Evolutionary conservation across 768 basidiomycete genomes (phyloP).

Genomic region (Rubroboletus satanas): DNA sequence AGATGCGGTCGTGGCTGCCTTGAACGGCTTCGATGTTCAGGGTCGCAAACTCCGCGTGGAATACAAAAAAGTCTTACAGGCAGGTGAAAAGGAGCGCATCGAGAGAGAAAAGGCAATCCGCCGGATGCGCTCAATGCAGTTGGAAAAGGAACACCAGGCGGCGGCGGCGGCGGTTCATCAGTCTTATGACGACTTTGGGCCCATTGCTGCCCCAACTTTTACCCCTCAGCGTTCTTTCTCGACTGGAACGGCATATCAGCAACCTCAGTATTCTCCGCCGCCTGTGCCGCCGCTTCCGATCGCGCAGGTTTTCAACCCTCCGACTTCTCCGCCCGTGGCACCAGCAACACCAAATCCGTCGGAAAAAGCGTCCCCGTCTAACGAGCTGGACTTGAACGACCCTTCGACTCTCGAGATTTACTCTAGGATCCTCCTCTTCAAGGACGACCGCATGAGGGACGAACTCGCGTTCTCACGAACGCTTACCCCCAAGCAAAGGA

Average conservation of each 20-base stretch:
- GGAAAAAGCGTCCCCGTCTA: slow-evolving; percentile 55
- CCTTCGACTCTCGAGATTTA: slow-evolving; percentile 95
- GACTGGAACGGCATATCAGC: slow-evolving; percentile 54
- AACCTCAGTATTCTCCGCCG: slow-evolving; percentile 66
- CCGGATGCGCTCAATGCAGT: slow-evolving; percentile 95
- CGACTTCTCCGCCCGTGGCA: slow-evolving; percentile 50
- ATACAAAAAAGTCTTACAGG: slow-evolving; percentile 99
- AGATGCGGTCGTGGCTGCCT: slow-evolving; percentile 89
- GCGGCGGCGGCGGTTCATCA: slow-evolving; percentile 30
- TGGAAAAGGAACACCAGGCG: slow-evolving; percentile 74
- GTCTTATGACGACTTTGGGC: slow-evolving; percentile 73
- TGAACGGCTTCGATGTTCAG: slow-evolving; percentile 95
- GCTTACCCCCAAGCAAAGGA: slow-evolving; percentile 77
- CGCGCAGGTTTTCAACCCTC: slow-evolving; percentile 40
- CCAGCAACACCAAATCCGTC: slow-evolving; percentile 60
- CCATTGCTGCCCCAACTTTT: slow-evolving; percentile 52
- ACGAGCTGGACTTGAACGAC: slow-evolving; percentile 93
- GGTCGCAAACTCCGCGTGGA: slow-evolving; percentile 97
- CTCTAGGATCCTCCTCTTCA: slow-evolving; percentile 93
- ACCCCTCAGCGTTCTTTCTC: slow-evolving; percentile 75
- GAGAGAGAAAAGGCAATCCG: slow-evolving; percentile 98
- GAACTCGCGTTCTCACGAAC: slow-evolving; percentile 95
- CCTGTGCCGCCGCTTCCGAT: slow-evolving; percentile 37
- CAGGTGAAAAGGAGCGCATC: slow-evolving; percentile 97
- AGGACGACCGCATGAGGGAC: slow-evolving; percentile 95